Evolutionary conservation across 225 moss, liverwort and hornwort genomes (phyloP).

Genomic region (Asterella californica): DNA sequence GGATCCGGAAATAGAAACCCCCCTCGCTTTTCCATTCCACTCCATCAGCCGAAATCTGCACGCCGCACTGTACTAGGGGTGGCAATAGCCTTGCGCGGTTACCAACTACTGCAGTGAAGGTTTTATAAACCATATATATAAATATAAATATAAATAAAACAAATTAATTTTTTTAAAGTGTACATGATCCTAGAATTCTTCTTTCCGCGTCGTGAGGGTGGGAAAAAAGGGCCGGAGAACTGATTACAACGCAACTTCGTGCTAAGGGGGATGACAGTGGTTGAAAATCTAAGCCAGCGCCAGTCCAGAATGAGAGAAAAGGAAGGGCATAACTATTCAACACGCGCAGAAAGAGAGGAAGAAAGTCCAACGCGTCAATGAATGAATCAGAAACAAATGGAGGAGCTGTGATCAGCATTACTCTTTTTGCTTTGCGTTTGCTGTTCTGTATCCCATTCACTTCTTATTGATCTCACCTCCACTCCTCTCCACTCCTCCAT

Average conservation of each 20-base stretch:
- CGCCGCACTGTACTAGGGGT: background rate
- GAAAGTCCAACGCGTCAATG: background rate
- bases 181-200: no score
- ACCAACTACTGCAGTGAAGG: background rate
- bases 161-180: no score
- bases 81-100: background rate
- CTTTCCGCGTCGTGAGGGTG: no score
- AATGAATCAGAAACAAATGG: background rate
- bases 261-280: background rate
- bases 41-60: background rate
- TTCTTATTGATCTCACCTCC: background rate
- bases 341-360: background rate
- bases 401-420: background rate
- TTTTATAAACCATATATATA: no score
- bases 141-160: no score
- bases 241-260: no score
- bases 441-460: background rate
- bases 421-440: background rate
- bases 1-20: no score
- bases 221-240: no score
- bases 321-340: background rate
- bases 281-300: background rate
- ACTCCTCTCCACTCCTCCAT: no score
- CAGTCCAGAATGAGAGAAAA: background rate
- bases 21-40: background rate